Base-by-base conservation (phyloP, 2,329 filamentous ascomycete species). In the Plectosphaerella sp. region DNA sequence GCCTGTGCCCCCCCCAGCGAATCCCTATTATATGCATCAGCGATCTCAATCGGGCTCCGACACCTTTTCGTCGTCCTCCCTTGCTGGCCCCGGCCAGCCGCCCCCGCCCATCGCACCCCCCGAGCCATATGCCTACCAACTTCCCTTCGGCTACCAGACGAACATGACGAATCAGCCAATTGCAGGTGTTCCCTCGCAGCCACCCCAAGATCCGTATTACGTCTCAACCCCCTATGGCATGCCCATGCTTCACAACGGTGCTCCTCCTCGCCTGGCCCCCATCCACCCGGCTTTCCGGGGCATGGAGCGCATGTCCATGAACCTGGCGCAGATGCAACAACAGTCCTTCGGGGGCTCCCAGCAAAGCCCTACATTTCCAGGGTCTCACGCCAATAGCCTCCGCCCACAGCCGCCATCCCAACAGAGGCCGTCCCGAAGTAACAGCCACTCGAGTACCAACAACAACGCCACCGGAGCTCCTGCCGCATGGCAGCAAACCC, bases 131-230 rank as follows among this genome's bases (percentile, higher is more conserved):
- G 15, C 24, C 48, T 20, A 41, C 48, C 45, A 47, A 5, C 36
- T 45, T 20, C 15, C 52, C 7, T 43, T 43, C 16, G 41, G 41
- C 22, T 28, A 37, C 22, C 37, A 51, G 36, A 37, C 35, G 33
- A 47, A 45, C 28, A 11, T 43, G 39, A 2, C 49, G 5, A 18
- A 12, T 18, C 54, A 54, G 49, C 41, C 52, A 33, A 53, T 36
- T 12, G 35, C 37, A 11, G 11, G 25, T 20, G 5, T 52, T 12
- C 51, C 52, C 25, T 49, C 43, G 25, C 16, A 18, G 33, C 5
- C 48, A 4, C 47, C 28, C 8, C 28, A 33, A 33, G 28, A 33
- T 33, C 28, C 28, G 8, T 33, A 33, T 7, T 33, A 10, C 11
- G 28, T 9, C 28, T 7, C 28, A 3, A 12, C 3, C 8, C 28